These are phyloP conservation scores for Dalbergia oliveri DNA, from an alignment of 306 rosid genomes.

Conservation along the genomic window DNA sequence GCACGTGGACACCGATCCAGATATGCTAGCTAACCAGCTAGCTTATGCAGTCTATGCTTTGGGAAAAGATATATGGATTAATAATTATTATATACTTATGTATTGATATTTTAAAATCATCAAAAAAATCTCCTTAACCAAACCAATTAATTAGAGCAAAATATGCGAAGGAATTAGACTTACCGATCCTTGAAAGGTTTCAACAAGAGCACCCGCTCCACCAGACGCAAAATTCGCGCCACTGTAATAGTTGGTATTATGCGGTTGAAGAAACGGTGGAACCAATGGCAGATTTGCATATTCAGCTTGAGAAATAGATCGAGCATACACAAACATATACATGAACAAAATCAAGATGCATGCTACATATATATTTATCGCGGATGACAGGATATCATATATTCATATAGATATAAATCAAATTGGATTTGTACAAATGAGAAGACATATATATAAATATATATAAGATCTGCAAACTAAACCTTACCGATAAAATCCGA, in stretches of 20 bases:
- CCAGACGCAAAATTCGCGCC: conserved; percentile 91
- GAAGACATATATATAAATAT: neutral
- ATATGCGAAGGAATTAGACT: conserved; percentile 8
- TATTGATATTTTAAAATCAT: no score
- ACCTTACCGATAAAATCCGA: conserved; percentile 76
- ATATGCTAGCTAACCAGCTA: no score
- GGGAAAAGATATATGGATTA: no score
- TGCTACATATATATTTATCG: no score
- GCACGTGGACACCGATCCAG: no score
- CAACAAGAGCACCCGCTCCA: conserved; percentile 90
- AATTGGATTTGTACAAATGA: conserved; percentile 17
- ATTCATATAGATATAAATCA: neutral
- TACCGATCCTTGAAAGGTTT: conserved; percentile 86
- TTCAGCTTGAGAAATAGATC: conserved; percentile 59
- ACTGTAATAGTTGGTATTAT: conserved; percentile 50
- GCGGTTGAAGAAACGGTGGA: conserved; percentile 85
- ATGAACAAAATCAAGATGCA: neutral
- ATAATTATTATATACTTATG: no score
- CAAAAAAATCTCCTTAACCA: no score
- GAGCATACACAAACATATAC: no score
- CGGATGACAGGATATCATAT: no score
- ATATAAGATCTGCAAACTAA: conserved; percentile 35
- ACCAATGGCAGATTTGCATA: conserved; percentile 75
- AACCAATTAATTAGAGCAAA: no score
- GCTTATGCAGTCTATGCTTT: no score